Evolutionary conservation across 352 stramenopile genomes (phyloP), one percentile per base, ranked within the genome.

Genomic region (Phytopythium cucurbitacearum): DNA sequence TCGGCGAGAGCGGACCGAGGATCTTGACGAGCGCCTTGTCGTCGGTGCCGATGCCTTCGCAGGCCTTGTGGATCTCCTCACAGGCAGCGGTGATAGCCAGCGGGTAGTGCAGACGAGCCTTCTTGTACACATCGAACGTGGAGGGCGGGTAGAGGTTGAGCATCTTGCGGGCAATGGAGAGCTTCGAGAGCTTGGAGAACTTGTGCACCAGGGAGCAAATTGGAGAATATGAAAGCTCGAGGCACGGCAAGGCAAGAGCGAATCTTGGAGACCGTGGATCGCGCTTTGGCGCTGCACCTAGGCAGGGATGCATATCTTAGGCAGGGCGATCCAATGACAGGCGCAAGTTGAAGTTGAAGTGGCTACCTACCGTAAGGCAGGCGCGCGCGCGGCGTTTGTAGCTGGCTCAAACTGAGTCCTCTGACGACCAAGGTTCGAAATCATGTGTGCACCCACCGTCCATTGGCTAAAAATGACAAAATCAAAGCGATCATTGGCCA

Each of bases 61-160:
- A 84, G n/a, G 77, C 78, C 55, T 67, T 67, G 62, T 89, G 62
- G 64, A 91, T 85, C 63, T 87, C 56, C 44, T 91, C 76, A 46
- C 71, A 73, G 35, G 69, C 56, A 3, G 59, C 59, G 37, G 88
- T 68, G 40, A 87, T 65, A 10, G 68, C 63, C n/a, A 69, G 48
- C 39, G 72, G 51, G 48, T 67, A 84, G 44, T 51, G 52, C 7
- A 68, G 65, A 53, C 77, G 81, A 36, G 75, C 66, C 51, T 87
- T 80, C 49, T 72, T 81, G 75, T 85, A 90, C 32, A 80, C 64
- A 62, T 89, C 67, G 55, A 85, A 75, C 3, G 61, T 65, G 37
- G 76, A 80, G 36, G 67, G 65, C 12, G 76, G 78, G 56, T 89
- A 87, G 51, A 89, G 71, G 59, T 64, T 54, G 51, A 88, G 53